Evolutionary conservation across 106 monocot species (phyloP), one percentile per base, ranked within the genome.

Genomic region (Dendrobium catenatum): DNA sequence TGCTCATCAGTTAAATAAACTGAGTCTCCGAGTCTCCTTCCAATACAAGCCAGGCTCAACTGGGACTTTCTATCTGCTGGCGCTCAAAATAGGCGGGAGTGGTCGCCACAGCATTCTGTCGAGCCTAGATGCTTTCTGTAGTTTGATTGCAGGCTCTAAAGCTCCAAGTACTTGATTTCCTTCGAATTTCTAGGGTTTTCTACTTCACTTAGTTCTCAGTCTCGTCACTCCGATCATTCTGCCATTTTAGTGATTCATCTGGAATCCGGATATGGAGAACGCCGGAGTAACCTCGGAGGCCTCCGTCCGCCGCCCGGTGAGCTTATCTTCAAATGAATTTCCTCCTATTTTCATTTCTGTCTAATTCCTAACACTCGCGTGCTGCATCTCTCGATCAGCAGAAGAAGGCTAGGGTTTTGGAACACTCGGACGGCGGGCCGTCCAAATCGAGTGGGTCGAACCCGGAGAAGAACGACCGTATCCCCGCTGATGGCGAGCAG

Each of bases 261-360:
- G 22, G 49, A 51, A 40, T 3, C 42, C 79, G 15, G 4, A 51
- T 66, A 93, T 93, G 93, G 90, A 90, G 78, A 76, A 68, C 73
- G 76, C 88, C 16, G 90, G 84, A 42, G 88, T 85, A 9, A 81
- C 85, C 37, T 90, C 93, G 26, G 93, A 93, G 83, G 85, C 90
- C 27, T 93, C 93, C 77, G 82, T 85, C 48, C 88, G 93, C 68
- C 90, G 85, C 83, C 42, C 81, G 49, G 92, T 93, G n/a, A 78
- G 81, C 47, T 47, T 70, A 20, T n/a, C 49, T 48, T 68, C 26
- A 37, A 20, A 2, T 31, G 13, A n/a, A 81, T 44, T 20, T 54
- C 49, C 47, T 58, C 9, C 20, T 56, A 75, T 18, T 70, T 80
- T 24, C 46, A 3, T 22, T 66, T 6, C 46, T 20, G 1, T 37